These are phyloP conservation scores for Debaryomycetaceae sp. DNA, from an alignment of 1,139 yeast genomes.

Conservation along the genomic window DNA sequence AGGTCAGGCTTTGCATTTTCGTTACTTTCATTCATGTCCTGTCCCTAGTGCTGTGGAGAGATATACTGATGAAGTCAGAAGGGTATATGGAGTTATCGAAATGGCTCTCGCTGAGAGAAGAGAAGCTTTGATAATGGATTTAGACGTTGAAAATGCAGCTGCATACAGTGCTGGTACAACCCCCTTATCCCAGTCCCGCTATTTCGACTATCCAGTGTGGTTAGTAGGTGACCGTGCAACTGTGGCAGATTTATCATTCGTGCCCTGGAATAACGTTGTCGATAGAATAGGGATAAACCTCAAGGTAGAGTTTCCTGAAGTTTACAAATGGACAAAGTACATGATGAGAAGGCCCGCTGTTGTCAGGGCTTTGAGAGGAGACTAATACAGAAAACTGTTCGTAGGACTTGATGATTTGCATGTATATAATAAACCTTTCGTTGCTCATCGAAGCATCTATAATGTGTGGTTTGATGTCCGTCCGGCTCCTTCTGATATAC, in stretches of 20 bases:
- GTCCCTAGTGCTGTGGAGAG: slow-evolving; percentile 89
- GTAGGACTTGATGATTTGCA: not conserved
- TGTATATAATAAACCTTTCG: not conserved
- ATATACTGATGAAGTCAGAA: slow-evolving; percentile 87
- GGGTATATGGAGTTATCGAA: slow-evolving; percentile 92
- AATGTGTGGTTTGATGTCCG: not conserved
- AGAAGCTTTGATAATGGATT: slow-evolving; percentile 85
- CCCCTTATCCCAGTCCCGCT: slow-evolving; percentile 79
- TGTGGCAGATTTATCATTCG: slow-evolving; percentile 87
- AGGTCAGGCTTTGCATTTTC: slow-evolving; percentile 93
- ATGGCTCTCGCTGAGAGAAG: slow-evolving; percentile 93
- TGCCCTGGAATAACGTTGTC: slow-evolving; percentile 96
- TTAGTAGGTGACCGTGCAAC: slow-evolving; percentile 88
- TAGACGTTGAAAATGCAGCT: slow-evolving; percentile 85
- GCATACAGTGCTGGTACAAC: slow-evolving; percentile 88
- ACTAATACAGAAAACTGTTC: slow-evolving; percentile 15
- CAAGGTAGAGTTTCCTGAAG: slow-evolving; percentile 89
- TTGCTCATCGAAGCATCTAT: not conserved
- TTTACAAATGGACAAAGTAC: slow-evolving; percentile 89
- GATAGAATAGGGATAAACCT: slow-evolving; percentile 88
- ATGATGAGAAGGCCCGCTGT: slow-evolving; percentile 91
- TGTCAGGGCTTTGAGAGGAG: slow-evolving; percentile 70
- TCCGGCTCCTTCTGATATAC: not conserved
- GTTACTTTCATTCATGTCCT: slow-evolving; percentile 83
- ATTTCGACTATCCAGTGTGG: slow-evolving; percentile 94